Conservation (phyloP, 2,329 filamentous ascomycete species). For the Fusarium gaditjirri region DNA sequence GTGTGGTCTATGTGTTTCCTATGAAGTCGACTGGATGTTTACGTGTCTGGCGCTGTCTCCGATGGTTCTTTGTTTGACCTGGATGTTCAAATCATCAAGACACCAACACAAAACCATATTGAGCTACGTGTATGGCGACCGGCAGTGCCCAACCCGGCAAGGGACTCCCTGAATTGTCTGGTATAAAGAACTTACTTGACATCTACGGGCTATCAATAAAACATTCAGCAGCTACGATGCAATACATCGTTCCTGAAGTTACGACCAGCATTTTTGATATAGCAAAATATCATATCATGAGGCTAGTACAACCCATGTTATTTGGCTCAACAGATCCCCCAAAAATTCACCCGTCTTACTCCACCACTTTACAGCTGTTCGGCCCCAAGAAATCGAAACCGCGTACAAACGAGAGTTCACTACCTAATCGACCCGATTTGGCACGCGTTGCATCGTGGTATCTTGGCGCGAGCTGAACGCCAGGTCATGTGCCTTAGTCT, state of each 20-base stretch:
- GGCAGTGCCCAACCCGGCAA: background rate
- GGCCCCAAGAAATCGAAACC: conserved; percentile 1
- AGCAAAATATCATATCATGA: background rate
- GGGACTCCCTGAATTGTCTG: background rate
- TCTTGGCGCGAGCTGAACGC: conserved; percentile 34
- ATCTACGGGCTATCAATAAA: background rate
- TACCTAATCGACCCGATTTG: conserved; percentile 11
- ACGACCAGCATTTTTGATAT: background rate
- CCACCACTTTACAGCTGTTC: background rate
- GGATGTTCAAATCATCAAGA: background rate
- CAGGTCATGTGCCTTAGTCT: conserved; percentile 41
- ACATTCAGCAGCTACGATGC: background rate
- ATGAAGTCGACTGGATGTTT: background rate
- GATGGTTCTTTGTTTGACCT: no score
- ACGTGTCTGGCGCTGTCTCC: background rate
- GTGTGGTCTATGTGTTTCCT: background rate
- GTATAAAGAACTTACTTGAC: background rate
- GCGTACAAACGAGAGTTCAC: conserved; percentile 13
- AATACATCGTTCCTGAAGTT: background rate
- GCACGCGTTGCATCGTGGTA: conserved; percentile 22
- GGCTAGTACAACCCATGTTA: background rate
- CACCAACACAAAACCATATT: background rate
- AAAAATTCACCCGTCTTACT: background rate
- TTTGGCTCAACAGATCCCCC: background rate
- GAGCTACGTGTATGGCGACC: background rate